Percentiles rank a stretch among this genome's conserved stretches.
Evolutionary conservation across 2,329 filamentous ascomycete genomes (phyloP).

Genomic region (Claviceps arundinis): DNA sequence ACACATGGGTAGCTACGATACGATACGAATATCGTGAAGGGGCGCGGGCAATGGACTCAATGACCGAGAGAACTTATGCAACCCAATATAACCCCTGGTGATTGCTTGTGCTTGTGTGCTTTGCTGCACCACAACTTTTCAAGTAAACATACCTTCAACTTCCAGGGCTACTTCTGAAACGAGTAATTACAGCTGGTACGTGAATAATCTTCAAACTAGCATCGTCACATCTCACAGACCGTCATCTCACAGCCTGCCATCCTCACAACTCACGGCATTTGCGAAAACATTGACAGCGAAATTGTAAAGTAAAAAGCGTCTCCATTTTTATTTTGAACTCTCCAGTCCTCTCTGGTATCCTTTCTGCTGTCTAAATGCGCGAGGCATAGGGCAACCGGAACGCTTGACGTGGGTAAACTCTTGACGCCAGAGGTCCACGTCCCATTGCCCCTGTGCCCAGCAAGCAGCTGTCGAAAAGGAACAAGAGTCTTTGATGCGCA

Average conservation of each 20-base stretch:
- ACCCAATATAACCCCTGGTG: too few relatives aligned
- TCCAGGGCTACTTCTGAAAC: too few relatives aligned
- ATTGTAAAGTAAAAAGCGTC: slow-evolving; percentile 1
- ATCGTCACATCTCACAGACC: too few relatives aligned
- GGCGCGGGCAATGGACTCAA: too few relatives aligned
- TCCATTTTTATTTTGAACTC: slow-evolving; percentile 22
- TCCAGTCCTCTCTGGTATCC: slow-evolving; percentile 26
- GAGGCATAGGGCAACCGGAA: slow-evolving; percentile 8
- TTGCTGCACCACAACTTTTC: too few relatives aligned
- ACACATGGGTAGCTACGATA: too few relatives aligned
- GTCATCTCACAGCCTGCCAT: not conserved
- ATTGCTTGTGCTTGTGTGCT: too few relatives aligned
- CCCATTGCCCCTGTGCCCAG: not conserved
- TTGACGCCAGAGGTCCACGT: not conserved
- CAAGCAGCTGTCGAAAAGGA: slow-evolving; percentile 13
- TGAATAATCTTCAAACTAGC: too few relatives aligned
- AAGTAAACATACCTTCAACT: too few relatives aligned
- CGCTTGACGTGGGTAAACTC: not conserved
- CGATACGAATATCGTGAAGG: too few relatives aligned
- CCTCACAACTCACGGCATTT: not conserved
- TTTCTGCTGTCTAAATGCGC: slow-evolving; percentile 10
- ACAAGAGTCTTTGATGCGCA: slow-evolving; percentile 16
- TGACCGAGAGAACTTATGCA: too few relatives aligned
- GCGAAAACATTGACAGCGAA: not conserved
- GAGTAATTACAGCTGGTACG: too few relatives aligned